Base-by-base conservation (phyloP, 192 early-diverging fungal species). In the Entophlyctis luteolus region DNA sequence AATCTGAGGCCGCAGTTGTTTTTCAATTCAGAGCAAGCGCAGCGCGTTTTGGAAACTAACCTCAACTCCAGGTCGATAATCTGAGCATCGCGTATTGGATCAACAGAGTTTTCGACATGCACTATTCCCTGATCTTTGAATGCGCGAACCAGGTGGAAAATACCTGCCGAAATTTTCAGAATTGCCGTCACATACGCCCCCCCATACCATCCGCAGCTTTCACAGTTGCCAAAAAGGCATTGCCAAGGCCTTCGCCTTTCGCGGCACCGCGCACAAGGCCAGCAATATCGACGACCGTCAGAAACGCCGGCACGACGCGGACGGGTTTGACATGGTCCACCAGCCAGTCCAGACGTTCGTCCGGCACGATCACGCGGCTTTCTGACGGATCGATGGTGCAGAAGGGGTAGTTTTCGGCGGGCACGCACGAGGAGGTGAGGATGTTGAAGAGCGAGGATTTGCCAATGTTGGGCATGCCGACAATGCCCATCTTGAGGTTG, bases 401-500 rank as follows among this genome's bases (percentile, higher is more conserved):
- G 86, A 98, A 98, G 66, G 94, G 93, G 74, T 91, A 96, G 86
- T 96, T 98, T 70, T 66, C 75, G 28, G 72, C 63, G 4, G 78
- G 74, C 20, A 74, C 78, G 4, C 76, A 63, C 12, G 59, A 58
- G 47, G 73, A 66, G 18, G 81, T 77, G 10, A 82, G 69, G 31
- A 75, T 65, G 67, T 84, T 88, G 76, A 81, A 80, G 58, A 82
- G 58, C 32, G 70, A 67, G 4, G 50, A 76, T 74, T 87, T 90
- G 60, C 91, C 97, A 35, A 99, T 93, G 70, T 99, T 99, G 69
- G 97, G 97, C 69, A 99, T 80, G 39, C 97, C 97, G 31, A 99
- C 95, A 33, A 98, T 92, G 18, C 74, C 74, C 81, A 83, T 83
- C 60, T 84, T 84, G 60, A 84, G 58, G 69, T 84, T 84, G 72